phyloP scores from a whole-genome alignment of 192 early-diverging fungal species.

The Backusella parvicylindrica region DNA sequence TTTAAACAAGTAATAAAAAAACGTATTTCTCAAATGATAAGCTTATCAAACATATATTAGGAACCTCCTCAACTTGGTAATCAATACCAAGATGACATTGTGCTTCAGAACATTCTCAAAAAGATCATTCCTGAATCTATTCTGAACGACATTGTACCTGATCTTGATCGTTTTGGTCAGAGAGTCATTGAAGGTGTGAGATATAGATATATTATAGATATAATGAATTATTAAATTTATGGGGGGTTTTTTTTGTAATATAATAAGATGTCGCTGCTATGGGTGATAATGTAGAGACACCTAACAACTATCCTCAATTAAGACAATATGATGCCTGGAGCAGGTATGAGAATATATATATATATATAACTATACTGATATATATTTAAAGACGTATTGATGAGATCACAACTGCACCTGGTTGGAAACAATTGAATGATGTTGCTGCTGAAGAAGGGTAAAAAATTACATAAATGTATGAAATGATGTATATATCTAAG shows the following conservation, averaged over 20 bases:
- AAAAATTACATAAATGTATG: background rate
- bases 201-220: background rate
- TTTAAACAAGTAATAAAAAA: slow-evolving; percentile 33
- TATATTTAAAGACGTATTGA: slow-evolving; percentile 52
- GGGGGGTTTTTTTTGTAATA: background rate
- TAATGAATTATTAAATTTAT: too few species aligned
- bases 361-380: background rate
- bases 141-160: slow-evolving; percentile 41
- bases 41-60: slow-evolving; percentile 14
- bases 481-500: background rate
- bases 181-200: slow-evolving; percentile 23
- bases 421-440: slow-evolving; percentile 58
- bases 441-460: slow-evolving; percentile 54
- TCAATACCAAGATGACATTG: slow-evolving; percentile 40
- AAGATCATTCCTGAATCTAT: slow-evolving; percentile 42
- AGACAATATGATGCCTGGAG: slow-evolving; percentile 67
- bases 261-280: slow-evolving; percentile 41
- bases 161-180: slow-evolving; percentile 36
- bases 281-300: slow-evolving; percentile 51
- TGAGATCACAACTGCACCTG: slow-evolving; percentile 50
- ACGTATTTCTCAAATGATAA: too few species aligned
- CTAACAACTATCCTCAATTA: slow-evolving; percentile 52
- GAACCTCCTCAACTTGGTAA: slow-evolving; percentile 22
- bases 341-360: slow-evolving; percentile 20
- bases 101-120: slow-evolving; percentile 44